phyloP scores from a whole-genome alignment of 2,329 filamentous ascomycete species.

The Epichloe sylvatica region DNA sequence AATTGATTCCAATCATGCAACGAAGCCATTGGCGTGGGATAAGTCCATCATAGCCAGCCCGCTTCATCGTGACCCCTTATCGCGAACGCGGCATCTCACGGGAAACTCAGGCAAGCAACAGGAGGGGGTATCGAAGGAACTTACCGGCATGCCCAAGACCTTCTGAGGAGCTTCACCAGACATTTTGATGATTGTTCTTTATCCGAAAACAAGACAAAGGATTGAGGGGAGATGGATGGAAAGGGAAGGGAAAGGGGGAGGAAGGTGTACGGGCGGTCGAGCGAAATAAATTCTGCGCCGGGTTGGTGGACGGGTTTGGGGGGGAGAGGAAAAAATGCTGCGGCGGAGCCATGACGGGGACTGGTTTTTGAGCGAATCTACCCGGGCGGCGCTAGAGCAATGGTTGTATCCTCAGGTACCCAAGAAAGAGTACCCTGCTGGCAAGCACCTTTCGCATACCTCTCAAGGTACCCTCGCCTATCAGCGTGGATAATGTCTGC shows the following conservation, averaged over 20 bases:
- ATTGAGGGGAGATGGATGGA: conserved; percentile 48
- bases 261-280: conserved; percentile 26
- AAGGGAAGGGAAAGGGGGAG: conserved; percentile 29
- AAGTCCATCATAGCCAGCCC: neutral
- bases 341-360: conserved; percentile 29
- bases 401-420: conserved; percentile 8
- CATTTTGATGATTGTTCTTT: conserved; percentile 35
- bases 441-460: neutral
- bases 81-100: conserved; percentile 18
- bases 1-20: conserved; percentile 6
- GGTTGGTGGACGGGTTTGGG: conserved; percentile 29
- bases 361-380: conserved; percentile 42
- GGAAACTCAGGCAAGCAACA: conserved; percentile 2
- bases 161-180: conserved; percentile 39
- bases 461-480: neutral
- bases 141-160: conserved; percentile 56
- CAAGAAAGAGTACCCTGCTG: neutral
- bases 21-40: conserved; percentile 8
- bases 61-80: conserved; percentile 8
- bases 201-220: conserved; percentile 34
- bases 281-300: conserved; percentile 32
- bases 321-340: conserved; percentile 38
- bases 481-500: neutral
- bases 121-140: conserved; percentile 16
- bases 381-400: conserved; percentile 25